Evolutionary conservation across 2,329 filamentous ascomycete species (phyloP), one percentile per base, ranked within the genome.

Genomic region (Clonostachys rosea): DNA sequence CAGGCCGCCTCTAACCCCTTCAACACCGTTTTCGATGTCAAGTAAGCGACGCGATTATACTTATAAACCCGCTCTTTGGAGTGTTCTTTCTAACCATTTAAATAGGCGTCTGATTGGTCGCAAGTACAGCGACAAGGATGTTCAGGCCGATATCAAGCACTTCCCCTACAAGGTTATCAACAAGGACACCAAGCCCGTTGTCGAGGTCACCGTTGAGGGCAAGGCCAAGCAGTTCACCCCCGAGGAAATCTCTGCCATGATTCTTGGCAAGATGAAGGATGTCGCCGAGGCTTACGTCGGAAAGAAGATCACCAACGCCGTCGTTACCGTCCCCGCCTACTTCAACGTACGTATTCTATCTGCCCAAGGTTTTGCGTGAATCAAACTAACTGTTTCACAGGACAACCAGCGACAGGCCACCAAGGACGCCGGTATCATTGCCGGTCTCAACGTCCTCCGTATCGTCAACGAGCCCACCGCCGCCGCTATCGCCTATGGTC

Each of bases 401-500:
- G 91, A 96, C 78, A 91, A 91, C 75, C 91, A 96, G 80, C 84
- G 91, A 75, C 91, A 95, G 74, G 91, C 91, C 52, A 96, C 91
- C 73, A 96, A 96, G 84, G 91, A 96, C 66, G 91, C 91, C 60
- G 91, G 91, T 69, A 79, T 78, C 55, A 96, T 96, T 64, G 90
- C 91, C 63, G 91, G 91, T 67, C 83, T 96, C 52, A 96, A 95
- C 69, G 89, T 96, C 61, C 87, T 96, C 66, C 91, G 91, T 76
- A 91, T 96, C 55, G 90, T 96, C 67, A 96, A 96, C 79, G 91
- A 96, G 74, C 91, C 91, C 62, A 96, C 91, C 62, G 91, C 91
- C 65, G 91, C 91, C 67, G 91, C 91, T 71, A 90, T 96, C 66
- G 91, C 91, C 60, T 96, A 96, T 71, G 91, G 91, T 68, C 81